A percentile compares a stretch with the other conserved stretches of the same genome.
These are phyloP conservation scores for Picea glauca DNA, from an alignment of 75 land plant genomes.

Conservation along the genomic window DNA sequence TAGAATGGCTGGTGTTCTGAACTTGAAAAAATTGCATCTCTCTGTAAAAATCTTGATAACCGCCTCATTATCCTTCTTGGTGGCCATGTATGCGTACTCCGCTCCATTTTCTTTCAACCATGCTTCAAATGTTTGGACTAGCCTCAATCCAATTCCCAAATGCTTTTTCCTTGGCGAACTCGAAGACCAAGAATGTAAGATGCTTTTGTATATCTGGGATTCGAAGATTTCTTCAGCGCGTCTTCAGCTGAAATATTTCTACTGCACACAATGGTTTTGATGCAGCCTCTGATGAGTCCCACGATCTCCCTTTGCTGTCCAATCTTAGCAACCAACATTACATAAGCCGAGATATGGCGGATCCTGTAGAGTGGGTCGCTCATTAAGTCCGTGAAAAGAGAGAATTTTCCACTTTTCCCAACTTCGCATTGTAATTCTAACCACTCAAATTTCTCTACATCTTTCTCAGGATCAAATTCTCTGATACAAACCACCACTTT, in stretches of 20 bases:
- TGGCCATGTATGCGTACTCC: slow-evolving; percentile 32
- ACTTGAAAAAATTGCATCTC: slow-evolving; percentile 33
- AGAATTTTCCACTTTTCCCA: slow-evolving; percentile 38
- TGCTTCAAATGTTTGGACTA: too few relatives aligned
- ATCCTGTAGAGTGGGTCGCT: slow-evolving; percentile 79
- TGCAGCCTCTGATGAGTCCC: slow-evolving; percentile 61
- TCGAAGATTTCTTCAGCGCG: background rate
- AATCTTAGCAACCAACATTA: slow-evolving; percentile 74
- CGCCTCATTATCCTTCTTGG: slow-evolving; percentile 52
- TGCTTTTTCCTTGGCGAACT: slow-evolving; percentile 56
- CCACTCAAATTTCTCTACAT: slow-evolving; percentile 33
- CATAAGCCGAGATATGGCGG: slow-evolving; percentile 48
- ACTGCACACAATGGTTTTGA: slow-evolving; percentile 54
- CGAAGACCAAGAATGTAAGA: slow-evolving; percentile 57
- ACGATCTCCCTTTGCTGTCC: slow-evolving; percentile 46
- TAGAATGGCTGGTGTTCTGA: slow-evolving; percentile 40
- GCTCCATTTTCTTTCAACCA: too few relatives aligned
- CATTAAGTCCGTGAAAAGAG: slow-evolving; percentile 60
- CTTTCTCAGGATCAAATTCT: slow-evolving; percentile 2
- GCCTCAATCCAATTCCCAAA: slow-evolving; percentile 18
- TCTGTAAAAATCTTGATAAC: slow-evolving; percentile 41
- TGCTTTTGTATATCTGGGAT: slow-evolving; percentile 31
- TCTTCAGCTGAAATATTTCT: background rate
- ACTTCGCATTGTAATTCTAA: slow-evolving; percentile 60
- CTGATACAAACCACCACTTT: too few relatives aligned